A percentile compares a stretch with the other conserved stretches of the same genome.
These are phyloP conservation scores for Cryptococcus depauperatus DNA, from an alignment of 1,284 basidiomycete genomes.

Conservation along the genomic window DNA sequence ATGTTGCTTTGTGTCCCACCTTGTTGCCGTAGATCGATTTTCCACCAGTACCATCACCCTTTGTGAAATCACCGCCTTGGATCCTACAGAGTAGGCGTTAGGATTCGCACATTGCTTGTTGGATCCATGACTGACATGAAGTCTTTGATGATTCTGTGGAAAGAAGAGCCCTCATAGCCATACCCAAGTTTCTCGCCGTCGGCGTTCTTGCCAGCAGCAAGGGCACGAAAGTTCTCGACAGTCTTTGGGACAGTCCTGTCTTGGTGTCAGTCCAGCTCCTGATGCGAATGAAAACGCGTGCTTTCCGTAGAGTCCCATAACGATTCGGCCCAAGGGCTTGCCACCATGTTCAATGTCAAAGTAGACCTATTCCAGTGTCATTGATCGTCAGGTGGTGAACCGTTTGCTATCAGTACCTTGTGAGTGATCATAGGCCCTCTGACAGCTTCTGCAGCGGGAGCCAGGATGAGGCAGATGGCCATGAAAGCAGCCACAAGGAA, in stretches of 20 bases:
- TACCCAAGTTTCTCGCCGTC: constrained; percentile 64
- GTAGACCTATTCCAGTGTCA: constrained; percentile 53
- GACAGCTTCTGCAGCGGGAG: constrained; percentile 31
- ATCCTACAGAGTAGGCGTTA: too few relatives aligned
- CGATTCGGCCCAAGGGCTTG: constrained; percentile 68
- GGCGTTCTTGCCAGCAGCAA: constrained; percentile 66
- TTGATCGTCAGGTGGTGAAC: not conserved
- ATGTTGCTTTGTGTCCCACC: constrained; percentile 9
- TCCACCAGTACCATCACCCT: constrained; percentile 57
- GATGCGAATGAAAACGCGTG: constrained; percentile 16
- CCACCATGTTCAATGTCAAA: constrained; percentile 89
- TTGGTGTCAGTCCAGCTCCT: not conserved
- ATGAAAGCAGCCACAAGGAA: constrained; percentile 60
- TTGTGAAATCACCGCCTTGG: constrained; percentile 65
- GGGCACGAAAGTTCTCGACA: constrained; percentile 61
- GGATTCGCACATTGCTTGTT: too few relatives aligned
- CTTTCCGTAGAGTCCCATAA: constrained; percentile 78
- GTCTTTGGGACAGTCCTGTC: constrained; percentile 69
- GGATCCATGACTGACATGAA: constrained; percentile 58
- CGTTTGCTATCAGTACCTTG: constrained; percentile 53
- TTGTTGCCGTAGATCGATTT: constrained; percentile 55
- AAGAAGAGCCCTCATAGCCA: constrained; percentile 62
- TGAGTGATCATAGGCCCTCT: constrained; percentile 69
- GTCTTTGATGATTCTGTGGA: constrained; percentile 63
- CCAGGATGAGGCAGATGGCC: constrained; percentile 50